Percentiles rank a stretch among this genome's conserved stretches.
Conservation (phyloP, 2,329 filamentous ascomycete genomes). For the Zymoseptoria tritici region DNA sequence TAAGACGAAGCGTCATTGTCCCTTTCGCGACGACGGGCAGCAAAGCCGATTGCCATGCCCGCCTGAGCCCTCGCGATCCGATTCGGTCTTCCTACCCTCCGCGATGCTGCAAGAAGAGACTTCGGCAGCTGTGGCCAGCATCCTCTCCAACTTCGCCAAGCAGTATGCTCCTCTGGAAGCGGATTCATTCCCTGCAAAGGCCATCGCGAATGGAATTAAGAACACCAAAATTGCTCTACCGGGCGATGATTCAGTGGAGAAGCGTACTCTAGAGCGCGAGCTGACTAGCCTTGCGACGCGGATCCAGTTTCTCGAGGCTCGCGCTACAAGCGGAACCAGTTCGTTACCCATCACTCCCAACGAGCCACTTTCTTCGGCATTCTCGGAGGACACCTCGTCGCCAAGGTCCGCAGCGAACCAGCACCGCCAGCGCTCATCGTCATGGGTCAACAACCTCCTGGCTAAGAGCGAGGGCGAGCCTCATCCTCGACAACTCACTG, state of each 20-base stretch:
- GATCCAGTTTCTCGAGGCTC: conserved; percentile 75
- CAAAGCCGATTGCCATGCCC: conserved; percentile 13
- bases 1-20: conserved; percentile 16
- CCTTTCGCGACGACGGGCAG: conserved; percentile 7
- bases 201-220: conserved; percentile 45
- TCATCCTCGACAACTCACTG: conserved; percentile 53
- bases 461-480: conserved; percentile 47
- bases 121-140: conserved; percentile 29
- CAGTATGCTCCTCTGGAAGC: conserved; percentile 38
- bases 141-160: conserved; percentile 44
- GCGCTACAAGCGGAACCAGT: conserved; percentile 46
- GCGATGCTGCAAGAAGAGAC: conserved; percentile 28
- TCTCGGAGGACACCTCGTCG: conserved; percentile 46
- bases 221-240: conserved; percentile 60
- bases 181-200: conserved; percentile 38
- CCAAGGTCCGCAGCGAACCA: conserved; percentile 19
- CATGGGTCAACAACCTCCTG: conserved; percentile 47
- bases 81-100: not conserved
- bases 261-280: conserved; percentile 73
- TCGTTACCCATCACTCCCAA: conserved; percentile 72
- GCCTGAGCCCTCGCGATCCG: conserved; percentile 9
- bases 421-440: conserved; percentile 30
- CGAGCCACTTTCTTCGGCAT: conserved; percentile 50
- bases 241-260: conserved; percentile 66
- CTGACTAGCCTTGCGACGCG: conserved; percentile 69